Evolutionary conservation across 371 early-diverging fungal genomes (phyloP).

Genomic region (Haplosporangium sp.): DNA sequence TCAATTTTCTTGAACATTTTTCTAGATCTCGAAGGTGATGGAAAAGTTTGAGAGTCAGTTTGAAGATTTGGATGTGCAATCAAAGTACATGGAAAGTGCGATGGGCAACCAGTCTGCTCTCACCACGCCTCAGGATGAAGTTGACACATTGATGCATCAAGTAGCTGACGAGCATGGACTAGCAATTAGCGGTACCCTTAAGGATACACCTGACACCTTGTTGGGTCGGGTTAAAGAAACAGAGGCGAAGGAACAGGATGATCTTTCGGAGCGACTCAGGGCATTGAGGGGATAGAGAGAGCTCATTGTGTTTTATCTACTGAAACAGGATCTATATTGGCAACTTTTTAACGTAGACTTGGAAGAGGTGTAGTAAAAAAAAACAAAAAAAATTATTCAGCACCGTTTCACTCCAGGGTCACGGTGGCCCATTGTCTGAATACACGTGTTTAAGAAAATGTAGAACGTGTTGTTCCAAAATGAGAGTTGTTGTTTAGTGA

Average conservation of each 20-base stretch:
- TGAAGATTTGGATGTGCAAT: slow-evolving; percentile 95
- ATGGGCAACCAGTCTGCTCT: slow-evolving; percentile 89
- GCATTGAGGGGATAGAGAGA: slow-evolving; percentile 41
- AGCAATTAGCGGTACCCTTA: slow-evolving; percentile 77
- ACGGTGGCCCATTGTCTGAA: too few relatives aligned
- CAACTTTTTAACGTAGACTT: neutral
- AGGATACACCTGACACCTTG: slow-evolving; percentile 61
- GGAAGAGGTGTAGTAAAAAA: too few relatives aligned
- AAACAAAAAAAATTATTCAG: too few relatives aligned
- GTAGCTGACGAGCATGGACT: slow-evolving; percentile 95
- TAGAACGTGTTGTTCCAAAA: too few relatives aligned
- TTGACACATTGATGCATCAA: slow-evolving; percentile 92
- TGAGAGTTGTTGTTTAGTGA: too few relatives aligned
- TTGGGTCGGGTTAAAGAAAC: slow-evolving; percentile 26
- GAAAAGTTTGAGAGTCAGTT: slow-evolving; percentile 95
- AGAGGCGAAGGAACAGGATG: slow-evolving; percentile 69
- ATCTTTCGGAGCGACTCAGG: slow-evolving; percentile 73
- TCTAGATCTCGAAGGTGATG: slow-evolving; percentile 90
- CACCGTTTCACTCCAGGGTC: too few relatives aligned
- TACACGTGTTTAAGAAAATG: too few relatives aligned
- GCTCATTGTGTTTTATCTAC: neutral
- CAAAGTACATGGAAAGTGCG: slow-evolving; percentile 91
- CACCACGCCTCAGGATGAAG: slow-evolving; percentile 91
- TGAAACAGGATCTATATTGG: neutral
- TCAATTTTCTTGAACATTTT: neutral